These are phyloP conservation scores for Phytopythium helicoides DNA, from an alignment of 352 stramenopile genomes.

Conservation along the genomic window DNA sequence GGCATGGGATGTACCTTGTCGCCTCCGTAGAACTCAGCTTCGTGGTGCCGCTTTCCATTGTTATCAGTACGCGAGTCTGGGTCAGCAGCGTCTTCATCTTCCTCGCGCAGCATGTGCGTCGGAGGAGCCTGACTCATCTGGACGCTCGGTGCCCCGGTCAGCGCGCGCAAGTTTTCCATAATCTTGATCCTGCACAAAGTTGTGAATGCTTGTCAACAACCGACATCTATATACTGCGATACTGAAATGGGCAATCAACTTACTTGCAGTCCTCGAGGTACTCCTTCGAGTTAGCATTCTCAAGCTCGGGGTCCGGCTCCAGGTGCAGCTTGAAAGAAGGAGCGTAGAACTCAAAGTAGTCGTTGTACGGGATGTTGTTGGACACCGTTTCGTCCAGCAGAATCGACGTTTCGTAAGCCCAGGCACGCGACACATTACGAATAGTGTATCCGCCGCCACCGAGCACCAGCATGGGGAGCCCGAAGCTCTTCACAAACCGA, in stretches of 20 bases:
- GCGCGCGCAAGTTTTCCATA: constrained; percentile 73
- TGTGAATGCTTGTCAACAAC: constrained; percentile 3
- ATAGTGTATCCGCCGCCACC: constrained; percentile 87
- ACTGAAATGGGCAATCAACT: constrained; percentile 5
- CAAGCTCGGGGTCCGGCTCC: constrained; percentile 69
- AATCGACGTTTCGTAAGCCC: constrained; percentile 97
- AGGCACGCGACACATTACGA: constrained; percentile 90
- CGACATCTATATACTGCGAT: not conserved
- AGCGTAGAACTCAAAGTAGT: constrained; percentile 85
- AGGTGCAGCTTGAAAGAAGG: constrained; percentile 86
- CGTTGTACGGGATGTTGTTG: constrained; percentile 84
- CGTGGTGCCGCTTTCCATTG: constrained; percentile 70
- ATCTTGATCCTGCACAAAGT: constrained; percentile 64
- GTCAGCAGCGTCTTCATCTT: constrained; percentile 74
- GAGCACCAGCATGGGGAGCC: constrained; percentile 80
- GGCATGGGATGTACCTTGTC: constrained; percentile 42
- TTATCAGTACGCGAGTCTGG: constrained; percentile 71
- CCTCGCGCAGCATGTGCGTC: constrained; percentile 70
- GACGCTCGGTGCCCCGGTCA: constrained; percentile 76
- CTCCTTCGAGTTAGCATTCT: constrained; percentile 79
- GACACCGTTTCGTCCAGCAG: constrained; percentile 78
- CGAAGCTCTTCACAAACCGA: constrained; percentile 88
- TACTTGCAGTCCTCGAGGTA: constrained; percentile 88
- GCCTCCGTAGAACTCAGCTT: constrained; percentile 81
- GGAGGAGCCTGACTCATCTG: constrained; percentile 79